Evolutionary conservation across 805 yeast species (phyloP), one percentile per base, ranked within the genome.

Genomic region (Teunomyces gatunensis): DNA sequence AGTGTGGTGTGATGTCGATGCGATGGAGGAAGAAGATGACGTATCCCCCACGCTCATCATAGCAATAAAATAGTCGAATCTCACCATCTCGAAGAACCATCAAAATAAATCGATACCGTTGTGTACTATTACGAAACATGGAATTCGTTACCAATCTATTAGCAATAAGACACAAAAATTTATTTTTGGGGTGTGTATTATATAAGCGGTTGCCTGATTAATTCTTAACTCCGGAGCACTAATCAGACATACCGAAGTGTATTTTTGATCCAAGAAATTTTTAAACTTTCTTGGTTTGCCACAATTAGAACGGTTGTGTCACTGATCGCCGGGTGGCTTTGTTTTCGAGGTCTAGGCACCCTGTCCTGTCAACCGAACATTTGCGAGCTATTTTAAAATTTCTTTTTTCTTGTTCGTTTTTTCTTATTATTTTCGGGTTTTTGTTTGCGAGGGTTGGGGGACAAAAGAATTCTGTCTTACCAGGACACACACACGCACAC

Each of bases 281-380:
- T n/a, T 4, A 9, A 35, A 35, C 15, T 37, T 37, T 37, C 40
- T 37, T 37, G 40, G 40, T 12, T 7, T n/a, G 17, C 15, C 40
- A 21, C 40, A 37, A 12, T 7, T 13, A 32, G 25, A 37, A 37
- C 40, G 29, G 29, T 37, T 23, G 29, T 37, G 29, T 35, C 29
- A 23, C n/a, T 23, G 25, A 23, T 20, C 40, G 29, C 29, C 28
- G 29, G 10, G 27, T 23, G 40, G 6, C 28, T 32, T 32, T 32
- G 34, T 32, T 32, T 32, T 17, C 39, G 39, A 20, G 39, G 40
- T 20, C 40, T 37, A 23, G 28, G 29, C 40, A 37, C 40, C 15
- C 29, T 13, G 13, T 37, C 27, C 29, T n/a, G 40, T 23, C 40
- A 32, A 32, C 34, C 34, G 34, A 32, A 13, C 17, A 15, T 25